phyloP scores from a whole-genome alignment of 345 rosid species.

The Lenwebbia sp. region DNA sequence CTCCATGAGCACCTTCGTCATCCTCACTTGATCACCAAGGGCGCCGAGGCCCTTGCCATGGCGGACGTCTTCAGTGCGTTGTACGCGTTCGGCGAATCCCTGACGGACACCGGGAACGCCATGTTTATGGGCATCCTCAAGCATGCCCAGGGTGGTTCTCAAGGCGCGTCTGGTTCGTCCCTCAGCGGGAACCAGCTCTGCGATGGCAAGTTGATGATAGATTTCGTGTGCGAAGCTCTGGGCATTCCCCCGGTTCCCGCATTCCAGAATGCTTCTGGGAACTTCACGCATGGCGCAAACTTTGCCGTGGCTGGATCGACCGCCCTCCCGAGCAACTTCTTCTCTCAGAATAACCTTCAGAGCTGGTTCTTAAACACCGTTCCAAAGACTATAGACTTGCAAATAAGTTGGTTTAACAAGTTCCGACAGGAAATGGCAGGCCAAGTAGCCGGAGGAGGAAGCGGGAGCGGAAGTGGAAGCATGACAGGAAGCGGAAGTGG shows the following conservation, averaged over 20 bases:
- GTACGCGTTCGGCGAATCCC: constrained; percentile 39
- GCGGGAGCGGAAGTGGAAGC: neutral
- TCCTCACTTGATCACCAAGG: neutral
- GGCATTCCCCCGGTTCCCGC: constrained; percentile 17
- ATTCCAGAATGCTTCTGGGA: neutral
- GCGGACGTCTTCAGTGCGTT: neutral
- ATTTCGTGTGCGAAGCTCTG: constrained; percentile 20
- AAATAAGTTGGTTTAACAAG: constrained; percentile 28
- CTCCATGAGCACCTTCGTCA: no score
- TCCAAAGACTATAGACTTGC: constrained; percentile 12
- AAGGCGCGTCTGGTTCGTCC: neutral
- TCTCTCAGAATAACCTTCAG: neutral
- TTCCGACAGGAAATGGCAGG: neutral
- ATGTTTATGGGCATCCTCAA: constrained; percentile 3
- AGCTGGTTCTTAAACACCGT: constrained; percentile 11
- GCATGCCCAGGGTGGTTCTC: neutral
- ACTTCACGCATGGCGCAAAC: constrained; percentile 18
- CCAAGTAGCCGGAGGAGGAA: constrained; percentile 2
- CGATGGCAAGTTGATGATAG: constrained; percentile 16
- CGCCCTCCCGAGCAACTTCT: constrained; percentile 7
- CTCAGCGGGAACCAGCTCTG: neutral
- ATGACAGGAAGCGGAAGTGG: neutral
- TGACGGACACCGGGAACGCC: constrained; percentile 37
- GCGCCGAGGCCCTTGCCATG: constrained; percentile 5
- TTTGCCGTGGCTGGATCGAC: constrained; percentile 37